Evolutionary conservation across 2,329 filamentous ascomycete genomes (phyloP).

Genomic region (Plenodomus tracheiphilus): DNA sequence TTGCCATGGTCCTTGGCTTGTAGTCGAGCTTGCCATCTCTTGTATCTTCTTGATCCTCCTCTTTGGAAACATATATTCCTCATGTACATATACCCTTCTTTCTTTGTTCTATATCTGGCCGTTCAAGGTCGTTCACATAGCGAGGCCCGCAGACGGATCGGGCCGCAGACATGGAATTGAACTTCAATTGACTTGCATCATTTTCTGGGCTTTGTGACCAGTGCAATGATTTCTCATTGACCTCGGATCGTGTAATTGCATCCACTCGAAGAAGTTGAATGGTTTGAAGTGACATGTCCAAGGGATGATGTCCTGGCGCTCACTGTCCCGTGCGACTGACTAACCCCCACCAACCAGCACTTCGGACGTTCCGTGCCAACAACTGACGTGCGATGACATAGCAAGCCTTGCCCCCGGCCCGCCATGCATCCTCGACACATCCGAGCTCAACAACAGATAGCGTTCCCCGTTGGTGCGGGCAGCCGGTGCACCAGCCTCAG

Average conservation of each 20-base stretch:
- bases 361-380: background rate
- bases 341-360: background rate
- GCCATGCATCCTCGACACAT: slow-evolving; percentile 24
- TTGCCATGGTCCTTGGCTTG: slow-evolving; percentile 24
- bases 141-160: background rate
- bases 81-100: slow-evolving; percentile 20
- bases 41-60: slow-evolving; percentile 4
- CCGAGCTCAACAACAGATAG: slow-evolving; percentile 43
- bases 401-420: slow-evolving; percentile 7
- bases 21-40: slow-evolving; percentile 22
- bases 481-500: slow-evolving; percentile 13
- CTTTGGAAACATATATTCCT: background rate
- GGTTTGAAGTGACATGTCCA: background rate
- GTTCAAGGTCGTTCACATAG: background rate
- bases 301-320: background rate
- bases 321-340: background rate
- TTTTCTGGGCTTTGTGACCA: background rate
- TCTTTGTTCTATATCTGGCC: slow-evolving; percentile 3
- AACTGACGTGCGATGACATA: slow-evolving; percentile 25
- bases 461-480: slow-evolving; percentile 25
- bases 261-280: background rate
- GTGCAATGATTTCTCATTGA: background rate
- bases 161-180: background rate
- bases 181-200: background rate
- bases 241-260: background rate